Base-by-base conservation (phyloP, 768 basidiomycete species). In the Lyophyllum atratum region DNA sequence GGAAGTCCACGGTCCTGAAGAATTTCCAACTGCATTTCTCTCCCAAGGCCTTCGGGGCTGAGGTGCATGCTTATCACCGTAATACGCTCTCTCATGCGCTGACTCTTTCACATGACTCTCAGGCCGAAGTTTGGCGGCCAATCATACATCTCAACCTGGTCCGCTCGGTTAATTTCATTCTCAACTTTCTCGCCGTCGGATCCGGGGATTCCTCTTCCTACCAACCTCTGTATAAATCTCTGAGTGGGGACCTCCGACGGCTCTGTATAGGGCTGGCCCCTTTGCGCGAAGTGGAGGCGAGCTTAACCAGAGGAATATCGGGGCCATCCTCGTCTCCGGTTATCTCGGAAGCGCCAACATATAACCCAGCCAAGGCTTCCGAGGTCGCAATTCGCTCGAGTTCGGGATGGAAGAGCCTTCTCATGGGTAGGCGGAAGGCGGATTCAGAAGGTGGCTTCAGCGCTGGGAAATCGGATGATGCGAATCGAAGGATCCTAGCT, bases 71-170 rank as follows among this genome's bases (percentile, higher is more conserved):
- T 49, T 42, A 10, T 52, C 45, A 4, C 12, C 22, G 34, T 37
- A 7, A 15, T 15, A 37, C 4, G 34, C 4, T 15, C 14, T 9
- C 34, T 15, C 22, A 22, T n/a, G 9, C 24, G 15, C 14, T 26
- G 21, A 28, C 37, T 3, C 8, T 28, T 42, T 47, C 17, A 47
- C 7, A 50, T 47, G 9, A 6, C 37, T 17, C 21, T 24, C 48
- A 81, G 74, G 72, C 78, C 5, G 79, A 78, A 45, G 72, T 81
- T 40, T 89, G 87, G 87, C 77, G 84, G 39, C 81, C 85, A 2
- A 81, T 87, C 58, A 85, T 89, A 54, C 81, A 86, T 66, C 80
- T 87, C 64, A 87, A 89, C 67, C 82, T 89, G 60, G 79, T 87
- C 59, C 83, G 84, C 49, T 77, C 74, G 15, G 66, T 75, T 58